Percentiles rank a stretch among this genome's conserved stretches.
Conservation (phyloP, 495 filamentous ascomycete species). For the Wilcoxina mikolae region DNA sequence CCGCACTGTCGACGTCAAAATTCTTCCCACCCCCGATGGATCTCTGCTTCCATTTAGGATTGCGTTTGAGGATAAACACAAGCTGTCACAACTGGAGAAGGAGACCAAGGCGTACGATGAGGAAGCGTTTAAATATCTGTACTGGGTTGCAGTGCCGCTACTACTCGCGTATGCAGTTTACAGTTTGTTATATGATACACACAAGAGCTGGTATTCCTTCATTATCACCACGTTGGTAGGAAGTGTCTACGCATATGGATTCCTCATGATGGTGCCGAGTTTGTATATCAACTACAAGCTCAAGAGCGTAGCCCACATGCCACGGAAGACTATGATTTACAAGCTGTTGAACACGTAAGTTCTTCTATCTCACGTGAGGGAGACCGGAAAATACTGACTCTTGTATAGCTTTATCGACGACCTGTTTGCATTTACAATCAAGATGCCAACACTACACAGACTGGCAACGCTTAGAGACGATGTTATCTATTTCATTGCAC, state of each 20-base stretch:
- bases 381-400: too few relatives aligned
- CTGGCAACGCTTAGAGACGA: slow-evolving; percentile 88
- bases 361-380: too few relatives aligned
- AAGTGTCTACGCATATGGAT: slow-evolving; percentile 93
- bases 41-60: slow-evolving; percentile 70
- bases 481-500: slow-evolving; percentile 92
- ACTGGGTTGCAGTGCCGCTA: slow-evolving; percentile 77
- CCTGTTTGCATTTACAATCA: slow-evolving; percentile 95
- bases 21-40: slow-evolving; percentile 51
- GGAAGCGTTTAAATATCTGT: slow-evolving; percentile 94
- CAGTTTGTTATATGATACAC: slow-evolving; percentile 79
- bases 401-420: slow-evolving; percentile 62
- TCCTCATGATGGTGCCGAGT: slow-evolving; percentile 97
- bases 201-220: slow-evolving; percentile 97
- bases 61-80: slow-evolving; percentile 90
- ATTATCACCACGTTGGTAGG: slow-evolving; percentile 82
- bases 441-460: slow-evolving; percentile 95
- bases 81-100: slow-evolving; percentile 83
- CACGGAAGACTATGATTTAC: slow-evolving; percentile 86
- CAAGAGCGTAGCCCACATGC: slow-evolving; percentile 96
- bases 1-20: slow-evolving; percentile 82
- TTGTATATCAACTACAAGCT: slow-evolving; percentile 98
- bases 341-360: slow-evolving; percentile 71
- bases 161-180: slow-evolving; percentile 79
- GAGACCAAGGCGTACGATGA: slow-evolving; percentile 98